Base-by-base conservation (phyloP, 2,329 filamentous ascomycete genomes). In the Ceratocystis eucalypticola region DNA sequence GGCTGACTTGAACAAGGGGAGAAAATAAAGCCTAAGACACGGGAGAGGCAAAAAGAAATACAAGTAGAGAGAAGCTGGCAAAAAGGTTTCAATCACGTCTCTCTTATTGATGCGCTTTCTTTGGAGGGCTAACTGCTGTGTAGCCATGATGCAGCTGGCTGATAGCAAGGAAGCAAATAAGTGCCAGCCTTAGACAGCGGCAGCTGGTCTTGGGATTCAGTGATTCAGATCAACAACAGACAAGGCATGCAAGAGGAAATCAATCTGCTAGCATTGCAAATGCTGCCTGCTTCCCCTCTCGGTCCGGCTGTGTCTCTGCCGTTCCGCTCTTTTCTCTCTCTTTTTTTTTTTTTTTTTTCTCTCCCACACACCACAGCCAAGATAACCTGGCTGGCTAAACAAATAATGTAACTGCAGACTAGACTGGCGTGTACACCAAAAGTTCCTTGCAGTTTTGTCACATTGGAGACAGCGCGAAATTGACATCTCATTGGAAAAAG, bases 291-390 rank as follows among this genome's bases (percentile, higher is more conserved):
- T 57, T 15, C 28, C 17, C 28, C 28, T 57, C 28, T 57, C 53
- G 53, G 53, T 28, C 25, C 53, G 53, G 53, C 28, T 57, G 28
- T 30, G 28, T 57, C 53, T 57, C 53, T 57, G 53, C 53, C 53
- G 53, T 17, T 53, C 20, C 20, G 20, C 20, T 25, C 48, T 22
- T 50, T 22, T 20, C 46, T n/a, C 12, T 46, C 22, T n/a, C 2
- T 22, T 2, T 22, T 22, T 22, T 22, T 22, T 22, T 22, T 22
- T 46, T n/a, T n/a, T n/a, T n/a, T 2, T 17, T 46, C 15, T 46
- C 10, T n/a, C 45, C 5, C 45, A 20, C 17, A 30, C 28, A n/a
- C 53, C 53, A 53, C 20, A 53, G 20, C 7, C 25, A 30, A 3
- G 25, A 33, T 33, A 57, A 12, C 12, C 28, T 7, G 17, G 25